These are phyloP conservation scores for Trichoderma cornu-damae DNA, from an alignment of 2,329 filamentous ascomycete genomes.

Conservation along the genomic window DNA sequence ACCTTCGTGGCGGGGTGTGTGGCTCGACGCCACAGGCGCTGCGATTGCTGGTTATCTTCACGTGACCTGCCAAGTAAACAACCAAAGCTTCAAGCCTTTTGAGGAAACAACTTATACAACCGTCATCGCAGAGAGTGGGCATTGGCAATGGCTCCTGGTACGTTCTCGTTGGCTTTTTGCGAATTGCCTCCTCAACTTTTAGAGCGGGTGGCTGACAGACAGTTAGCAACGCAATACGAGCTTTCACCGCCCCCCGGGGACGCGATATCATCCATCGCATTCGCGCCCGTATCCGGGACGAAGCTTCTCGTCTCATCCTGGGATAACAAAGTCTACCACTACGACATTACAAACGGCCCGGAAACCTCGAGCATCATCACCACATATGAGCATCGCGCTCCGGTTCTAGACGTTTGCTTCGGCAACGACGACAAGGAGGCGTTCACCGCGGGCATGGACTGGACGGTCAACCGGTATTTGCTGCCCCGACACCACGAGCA, in stretches of 20 bases:
- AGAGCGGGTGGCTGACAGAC: background rate
- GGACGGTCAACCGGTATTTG: slow-evolving; percentile 67
- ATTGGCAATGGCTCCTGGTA: slow-evolving; percentile 40
- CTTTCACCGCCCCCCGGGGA: slow-evolving; percentile 77
- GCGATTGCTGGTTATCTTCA: slow-evolving; percentile 27
- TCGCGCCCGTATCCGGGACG: slow-evolving; percentile 69
- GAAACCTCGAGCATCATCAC: slow-evolving; percentile 56
- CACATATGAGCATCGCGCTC: slow-evolving; percentile 74
- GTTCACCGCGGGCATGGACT: slow-evolving; percentile 82
- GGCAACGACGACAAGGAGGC: slow-evolving; percentile 76
- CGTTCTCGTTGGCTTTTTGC: slow-evolving; percentile 17
- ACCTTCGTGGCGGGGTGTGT: slow-evolving; percentile 41
- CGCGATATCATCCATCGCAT: slow-evolving; percentile 79
- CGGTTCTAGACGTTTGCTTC: slow-evolving; percentile 88
- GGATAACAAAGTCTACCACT: slow-evolving; percentile 88
- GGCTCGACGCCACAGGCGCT: slow-evolving; percentile 1
- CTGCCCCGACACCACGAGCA: background rate
- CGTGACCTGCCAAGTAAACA: slow-evolving; percentile 39
- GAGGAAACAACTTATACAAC: slow-evolving; percentile 16
- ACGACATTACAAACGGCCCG: slow-evolving; percentile 61
- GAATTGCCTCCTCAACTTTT: background rate
- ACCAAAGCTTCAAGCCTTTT: slow-evolving; percentile 25
- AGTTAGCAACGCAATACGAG: slow-evolving; percentile 68
- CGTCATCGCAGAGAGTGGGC: slow-evolving; percentile 22
- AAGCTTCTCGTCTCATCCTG: slow-evolving; percentile 88